A percentile compares a stretch with the other conserved stretches of the same genome.
Evolutionary conservation across 1,139 yeast genomes (phyloP).

Genomic region (Yamadazyma oceani): DNA sequence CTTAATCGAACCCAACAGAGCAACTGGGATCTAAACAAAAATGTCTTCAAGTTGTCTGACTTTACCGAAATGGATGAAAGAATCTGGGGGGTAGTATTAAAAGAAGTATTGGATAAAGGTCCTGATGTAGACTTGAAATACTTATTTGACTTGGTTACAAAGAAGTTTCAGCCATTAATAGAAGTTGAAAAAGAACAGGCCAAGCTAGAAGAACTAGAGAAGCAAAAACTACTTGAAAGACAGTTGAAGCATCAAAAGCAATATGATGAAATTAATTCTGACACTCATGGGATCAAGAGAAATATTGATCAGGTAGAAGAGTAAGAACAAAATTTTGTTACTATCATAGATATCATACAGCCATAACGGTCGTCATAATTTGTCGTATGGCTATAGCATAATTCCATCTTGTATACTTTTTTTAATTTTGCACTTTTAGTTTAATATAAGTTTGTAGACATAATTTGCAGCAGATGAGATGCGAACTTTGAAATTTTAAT

Average conservation of each 20-base stretch:
- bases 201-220: not conserved
- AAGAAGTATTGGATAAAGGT: conserved; percentile 44
- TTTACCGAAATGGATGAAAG: conserved; percentile 56
- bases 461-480: too few relatives aligned
- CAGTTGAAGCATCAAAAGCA: conserved; percentile 13
- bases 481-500: not conserved
- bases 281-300: conserved; percentile 10
- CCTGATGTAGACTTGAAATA: conserved; percentile 27
- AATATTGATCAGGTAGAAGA: conserved; percentile 16
- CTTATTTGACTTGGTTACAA: conserved; percentile 20
- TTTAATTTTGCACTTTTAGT: too few relatives aligned
- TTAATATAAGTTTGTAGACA: too few relatives aligned
- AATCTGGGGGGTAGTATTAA: conserved; percentile 69
- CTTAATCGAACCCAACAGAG: conserved; percentile 75
- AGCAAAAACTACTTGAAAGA: conserved; percentile 4
- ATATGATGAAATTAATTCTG: conserved; percentile 6
- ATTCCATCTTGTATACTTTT: too few relatives aligned
- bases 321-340: too few relatives aligned
- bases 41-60: conserved; percentile 67
- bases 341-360: too few relatives aligned
- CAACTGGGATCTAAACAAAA: conserved; percentile 74
- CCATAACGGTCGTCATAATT: too few relatives aligned
- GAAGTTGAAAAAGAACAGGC: conserved; percentile 3
- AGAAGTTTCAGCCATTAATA: conserved; percentile 6
- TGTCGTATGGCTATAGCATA: too few relatives aligned